A percentile compares a stretch with the other conserved stretches of the same genome.
phyloP scores from a whole-genome alignment of 2,329 filamentous ascomycete genomes.

The Talaromyces sp. region DNA sequence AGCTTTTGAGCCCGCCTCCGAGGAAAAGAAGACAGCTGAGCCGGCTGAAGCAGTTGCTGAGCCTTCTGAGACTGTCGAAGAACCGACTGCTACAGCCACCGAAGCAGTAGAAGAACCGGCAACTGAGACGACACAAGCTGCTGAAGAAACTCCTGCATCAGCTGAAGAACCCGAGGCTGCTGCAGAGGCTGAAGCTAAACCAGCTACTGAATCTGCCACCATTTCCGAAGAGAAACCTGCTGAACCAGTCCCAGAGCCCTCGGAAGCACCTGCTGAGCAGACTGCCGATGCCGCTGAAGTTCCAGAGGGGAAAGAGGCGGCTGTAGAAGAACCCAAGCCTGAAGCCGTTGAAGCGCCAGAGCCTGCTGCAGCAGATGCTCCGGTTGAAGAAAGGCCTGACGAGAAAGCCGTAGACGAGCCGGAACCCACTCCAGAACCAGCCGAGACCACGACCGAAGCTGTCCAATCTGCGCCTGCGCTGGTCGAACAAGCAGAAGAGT shows the following conservation, averaged over 20 bases:
- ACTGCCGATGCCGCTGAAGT: not conserved
- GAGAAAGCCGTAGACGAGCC: not conserved
- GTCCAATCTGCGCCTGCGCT: not conserved
- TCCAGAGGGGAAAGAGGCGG: not conserved
- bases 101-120: conserved; percentile 6
- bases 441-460: not conserved
- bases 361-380: not conserved
- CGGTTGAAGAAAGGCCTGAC: not conserved
- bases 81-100: not conserved
- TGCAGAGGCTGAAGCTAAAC: not conserved
- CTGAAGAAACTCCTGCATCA: not conserved
- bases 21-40: not conserved
- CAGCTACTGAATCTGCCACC: not conserved
- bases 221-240: not conserved
- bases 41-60: not conserved
- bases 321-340: not conserved
- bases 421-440: not conserved
- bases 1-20: not conserved
- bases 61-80: not conserved
- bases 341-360: not conserved
- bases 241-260: not conserved
- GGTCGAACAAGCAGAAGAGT: not conserved
- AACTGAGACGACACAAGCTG: not conserved
- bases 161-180: not conserved
- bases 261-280: not conserved